Percentiles rank a stretch among this genome's conserved stretches.
These are phyloP conservation scores for Boletus rufocinnamomeus DNA, from an alignment of 768 basidiomycete species.

Conservation along the genomic window DNA sequence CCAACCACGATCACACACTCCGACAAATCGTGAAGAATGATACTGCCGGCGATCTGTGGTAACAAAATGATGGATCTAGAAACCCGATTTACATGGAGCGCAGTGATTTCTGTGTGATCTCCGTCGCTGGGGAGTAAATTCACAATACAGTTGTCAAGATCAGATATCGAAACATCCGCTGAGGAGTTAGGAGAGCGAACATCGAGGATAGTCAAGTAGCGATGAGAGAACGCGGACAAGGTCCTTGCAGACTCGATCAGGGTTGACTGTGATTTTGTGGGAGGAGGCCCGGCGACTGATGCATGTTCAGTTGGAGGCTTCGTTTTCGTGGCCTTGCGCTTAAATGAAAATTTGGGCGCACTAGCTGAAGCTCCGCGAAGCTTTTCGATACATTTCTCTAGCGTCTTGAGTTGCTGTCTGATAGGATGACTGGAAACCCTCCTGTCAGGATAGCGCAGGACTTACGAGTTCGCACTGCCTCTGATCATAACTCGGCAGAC, in stretches of 20 bases:
- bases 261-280: constrained; percentile 1
- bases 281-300: constrained; percentile 1
- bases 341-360: constrained; percentile 72
- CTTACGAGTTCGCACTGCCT: constrained; percentile 68
- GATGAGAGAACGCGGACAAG: constrained; percentile 46
- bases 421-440: constrained; percentile 14
- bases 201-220: constrained; percentile 44
- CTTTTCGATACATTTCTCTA: constrained; percentile 58
- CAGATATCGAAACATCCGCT: constrained; percentile 59
- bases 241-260: constrained; percentile 35
- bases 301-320: constrained; percentile 11
- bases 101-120: constrained; percentile 13
- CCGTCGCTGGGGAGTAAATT: constrained; percentile 49
- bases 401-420: constrained; percentile 61
- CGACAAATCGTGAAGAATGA: constrained; percentile 64
- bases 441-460: constrained; percentile 10
- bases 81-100: constrained; percentile 50
- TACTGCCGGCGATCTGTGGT: constrained; percentile 67
- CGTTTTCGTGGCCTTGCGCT: constrained; percentile 42
- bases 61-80: constrained; percentile 63
- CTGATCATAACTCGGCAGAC: constrained; percentile 73
- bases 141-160: constrained; percentile 69
- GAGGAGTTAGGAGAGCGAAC: constrained; percentile 40
- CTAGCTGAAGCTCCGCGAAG: constrained; percentile 47
- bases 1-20: constrained; percentile 67